These are phyloP conservation scores for Scheffersomyces ergatensis DNA, from an alignment of 805 yeast species.

Conservation along the genomic window DNA sequence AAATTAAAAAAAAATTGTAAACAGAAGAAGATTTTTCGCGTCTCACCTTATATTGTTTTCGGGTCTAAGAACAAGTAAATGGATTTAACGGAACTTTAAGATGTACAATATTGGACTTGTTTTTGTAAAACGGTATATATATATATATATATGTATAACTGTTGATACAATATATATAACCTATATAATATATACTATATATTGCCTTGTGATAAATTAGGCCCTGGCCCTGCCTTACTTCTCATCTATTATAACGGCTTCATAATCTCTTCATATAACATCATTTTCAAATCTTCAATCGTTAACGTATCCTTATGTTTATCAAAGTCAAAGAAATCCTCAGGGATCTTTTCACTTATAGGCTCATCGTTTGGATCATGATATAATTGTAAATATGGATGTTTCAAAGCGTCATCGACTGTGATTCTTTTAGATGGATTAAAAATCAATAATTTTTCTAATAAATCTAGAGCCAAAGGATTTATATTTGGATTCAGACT, in stretches of 20 bases:
- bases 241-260: constrained; percentile 43
- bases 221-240: too few relatives aligned
- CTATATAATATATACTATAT: too few relatives aligned
- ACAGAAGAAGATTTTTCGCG: too few relatives aligned
- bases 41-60: too few relatives aligned
- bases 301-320: constrained; percentile 74
- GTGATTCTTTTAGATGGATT: constrained; percentile 73
- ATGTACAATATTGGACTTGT: too few relatives aligned
- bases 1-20: too few relatives aligned
- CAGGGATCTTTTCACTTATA: constrained; percentile 74
- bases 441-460: constrained; percentile 62
- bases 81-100: too few relatives aligned
- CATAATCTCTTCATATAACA: constrained; percentile 83
- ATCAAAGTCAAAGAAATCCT: constrained; percentile 88
- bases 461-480: constrained; percentile 54
- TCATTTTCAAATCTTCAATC: constrained; percentile 69
- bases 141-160: too few relatives aligned
- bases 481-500: constrained; percentile 26
- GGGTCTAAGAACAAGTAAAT: too few relatives aligned
- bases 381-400: constrained; percentile 85
- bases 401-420: constrained; percentile 73
- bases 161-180: too few relatives aligned
- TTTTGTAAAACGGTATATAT: too few relatives aligned
- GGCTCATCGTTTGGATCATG: constrained; percentile 97
- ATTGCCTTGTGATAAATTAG: too few relatives aligned